Evolutionary conservation across 2,329 filamentous ascomycete species (phyloP), one percentile per base, ranked within the genome.

Genomic region (Tolypocladium tropicale): DNA sequence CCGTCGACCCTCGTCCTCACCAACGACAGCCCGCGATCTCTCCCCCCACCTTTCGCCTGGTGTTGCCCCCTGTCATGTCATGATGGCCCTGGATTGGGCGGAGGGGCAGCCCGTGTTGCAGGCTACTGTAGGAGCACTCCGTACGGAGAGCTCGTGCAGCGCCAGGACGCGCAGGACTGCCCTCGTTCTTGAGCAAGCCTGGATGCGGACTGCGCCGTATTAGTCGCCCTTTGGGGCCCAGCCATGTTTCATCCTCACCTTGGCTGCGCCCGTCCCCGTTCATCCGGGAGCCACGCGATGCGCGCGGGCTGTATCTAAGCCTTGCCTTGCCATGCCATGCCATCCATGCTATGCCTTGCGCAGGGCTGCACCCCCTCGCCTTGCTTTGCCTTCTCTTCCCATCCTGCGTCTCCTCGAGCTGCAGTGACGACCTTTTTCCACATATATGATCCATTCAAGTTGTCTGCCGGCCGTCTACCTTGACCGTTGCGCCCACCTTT

Each of bases 191-290:
- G 41, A n/a, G 41, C 46, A 32, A 30, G 51, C 25, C 21, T n/a
- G 25, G 21, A n/a, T 11, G 12, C n/a, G 16, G 4, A n/a, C 14
- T 10, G 23, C 41, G 43, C 25, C 43, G 43, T 30, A 2, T 16
- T n/a, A n/a, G n/a, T n/a, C 43, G 46, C 46, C 4, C 25, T 32
- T n/a, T 7, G 46, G 51, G 36, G 34, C 30, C 34, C 61, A 18
- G 63, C 64, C 59, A 68, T 68, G 52, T 64, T 54, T 54, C 53
- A 54, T 41, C 41, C 33, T 48, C 53, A 54, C 39, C 37, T 53
- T 30, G 30, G 34, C 30, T 25, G 11, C 21, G 30, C 52, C 33
- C 34, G 32, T 49, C 46, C 25, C 46, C 32, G 39, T 48, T 33
- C 53, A 18, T 49, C 53, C 53, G 53, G 28, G 25, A 23, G 39